Evolutionary conservation across 768 basidiomycete genomes (phyloP).

Genomic region (Mycena venus): DNA sequence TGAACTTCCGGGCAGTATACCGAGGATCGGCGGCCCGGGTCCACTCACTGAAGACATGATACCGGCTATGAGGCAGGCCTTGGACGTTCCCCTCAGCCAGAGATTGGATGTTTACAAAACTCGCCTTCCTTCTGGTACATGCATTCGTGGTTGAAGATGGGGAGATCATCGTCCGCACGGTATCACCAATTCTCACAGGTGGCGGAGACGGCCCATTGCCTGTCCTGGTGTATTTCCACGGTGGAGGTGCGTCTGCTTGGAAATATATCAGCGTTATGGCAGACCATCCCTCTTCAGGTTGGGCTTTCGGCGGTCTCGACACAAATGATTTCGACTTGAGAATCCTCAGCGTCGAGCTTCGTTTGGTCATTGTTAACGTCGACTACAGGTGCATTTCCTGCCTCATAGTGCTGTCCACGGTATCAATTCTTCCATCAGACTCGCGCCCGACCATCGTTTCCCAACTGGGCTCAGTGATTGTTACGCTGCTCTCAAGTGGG

Average conservation of each 20-base stretch:
- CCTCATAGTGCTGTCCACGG: too few species aligned
- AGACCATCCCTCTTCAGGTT: not conserved
- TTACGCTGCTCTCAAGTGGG: slow-evolving; percentile 11
- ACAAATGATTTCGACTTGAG: not conserved
- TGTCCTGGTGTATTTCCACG: not conserved
- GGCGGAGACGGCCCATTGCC: not conserved
- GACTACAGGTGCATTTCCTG: not conserved
- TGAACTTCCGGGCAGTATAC: not conserved
- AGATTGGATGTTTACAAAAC: not conserved
- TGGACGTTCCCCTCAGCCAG: not conserved
- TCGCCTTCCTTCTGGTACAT: not conserved
- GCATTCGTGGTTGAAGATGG: not conserved
- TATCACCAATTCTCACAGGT: not conserved
- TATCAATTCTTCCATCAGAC: not conserved
- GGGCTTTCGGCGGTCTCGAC: not conserved
- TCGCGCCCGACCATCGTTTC: slow-evolving; percentile 11
- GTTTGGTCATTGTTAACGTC: not conserved
- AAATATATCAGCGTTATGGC: not conserved
- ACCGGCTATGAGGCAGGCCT: not conserved
- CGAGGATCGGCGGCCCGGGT: not conserved
- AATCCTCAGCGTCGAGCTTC: not conserved
- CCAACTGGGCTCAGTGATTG: not conserved
- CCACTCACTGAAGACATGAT: not conserved
- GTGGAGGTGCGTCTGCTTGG: not conserved
- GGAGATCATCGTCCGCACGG: not conserved